phyloP scores from a whole-genome alignment of 768 basidiomycete species.

The Phlebiopsis gigantea region DNA sequence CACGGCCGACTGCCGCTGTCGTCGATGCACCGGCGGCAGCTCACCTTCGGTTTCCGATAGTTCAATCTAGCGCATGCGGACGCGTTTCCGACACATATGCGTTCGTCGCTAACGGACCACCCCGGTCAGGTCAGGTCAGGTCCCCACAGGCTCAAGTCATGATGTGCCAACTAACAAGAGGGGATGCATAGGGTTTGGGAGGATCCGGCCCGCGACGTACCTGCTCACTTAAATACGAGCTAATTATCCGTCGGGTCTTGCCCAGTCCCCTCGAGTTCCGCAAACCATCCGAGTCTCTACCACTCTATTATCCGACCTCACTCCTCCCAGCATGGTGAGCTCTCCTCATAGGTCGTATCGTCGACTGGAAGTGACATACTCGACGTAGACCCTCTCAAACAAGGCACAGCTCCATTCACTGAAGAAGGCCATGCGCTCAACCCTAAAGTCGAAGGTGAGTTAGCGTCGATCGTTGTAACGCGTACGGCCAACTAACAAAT shows the following conservation, averaged over 20 bases:
- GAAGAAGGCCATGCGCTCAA: conserved; percentile 20
- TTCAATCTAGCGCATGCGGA: conserved; percentile 6
- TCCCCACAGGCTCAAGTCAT: conserved; percentile 10
- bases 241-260: conserved; percentile 9
- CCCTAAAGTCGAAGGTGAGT: conserved; percentile 19
- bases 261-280: conserved; percentile 15
- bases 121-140: conserved; percentile 16
- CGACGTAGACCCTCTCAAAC: conserved; percentile 9
- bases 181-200: not conserved
- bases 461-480: not conserved
- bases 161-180: not conserved
- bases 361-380: not conserved
- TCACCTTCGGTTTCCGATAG: not conserved
- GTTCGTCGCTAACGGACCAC: not conserved
- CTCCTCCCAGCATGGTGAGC: conserved; percentile 13
- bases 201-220: conserved; percentile 10
- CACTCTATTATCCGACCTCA: conserved; percentile 22
- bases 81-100: not conserved
- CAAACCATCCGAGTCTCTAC: conserved; percentile 22
- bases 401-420: conserved; percentile 20
- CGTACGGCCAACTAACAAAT: not conserved
- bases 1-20: not conserved
- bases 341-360: not conserved
- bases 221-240: conserved; percentile 14
- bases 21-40: not conserved